Percentiles rank a stretch among this genome's conserved stretches.
Conservation (phyloP, 176 grass and related monocot species). For the Elymus sibiricus region DNA sequence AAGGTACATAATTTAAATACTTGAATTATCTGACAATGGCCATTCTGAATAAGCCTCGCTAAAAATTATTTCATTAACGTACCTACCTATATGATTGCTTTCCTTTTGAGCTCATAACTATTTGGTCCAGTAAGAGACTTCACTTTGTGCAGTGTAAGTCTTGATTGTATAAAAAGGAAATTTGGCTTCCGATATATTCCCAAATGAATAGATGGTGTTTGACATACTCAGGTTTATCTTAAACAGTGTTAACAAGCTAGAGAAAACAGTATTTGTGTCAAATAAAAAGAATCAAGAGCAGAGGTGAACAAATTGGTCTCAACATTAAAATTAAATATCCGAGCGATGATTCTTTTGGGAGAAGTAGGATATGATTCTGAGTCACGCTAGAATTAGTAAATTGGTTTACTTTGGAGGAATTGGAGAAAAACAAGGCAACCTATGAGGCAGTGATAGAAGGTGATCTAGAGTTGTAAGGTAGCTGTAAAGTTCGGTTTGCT, state of each 20-base stretch:
- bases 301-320: background rate
- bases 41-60: too few species aligned
- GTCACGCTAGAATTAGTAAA: background rate
- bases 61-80: too few species aligned
- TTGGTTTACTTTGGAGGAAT: background rate
- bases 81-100: too few species aligned
- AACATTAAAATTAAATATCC: background rate
- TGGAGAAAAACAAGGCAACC: background rate
- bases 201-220: background rate
- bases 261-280: background rate
- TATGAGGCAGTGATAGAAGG: background rate
- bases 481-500: background rate
- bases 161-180: background rate
- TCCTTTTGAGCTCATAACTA: too few species aligned
- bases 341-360: background rate
- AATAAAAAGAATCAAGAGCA: background rate
- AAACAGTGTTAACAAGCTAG: background rate
- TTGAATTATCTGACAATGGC: too few species aligned
- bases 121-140: too few species aligned
- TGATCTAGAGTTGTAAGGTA: background rate
- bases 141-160: background rate
- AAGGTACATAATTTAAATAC: too few species aligned
- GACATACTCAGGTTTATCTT: background rate
- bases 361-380: background rate
- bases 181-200: background rate